A percentile compares a stretch with the other conserved stretches of the same genome.
These are phyloP conservation scores for Lolium rigidum DNA, from an alignment of 176 grass and related monocot genomes.

Conservation along the genomic window DNA sequence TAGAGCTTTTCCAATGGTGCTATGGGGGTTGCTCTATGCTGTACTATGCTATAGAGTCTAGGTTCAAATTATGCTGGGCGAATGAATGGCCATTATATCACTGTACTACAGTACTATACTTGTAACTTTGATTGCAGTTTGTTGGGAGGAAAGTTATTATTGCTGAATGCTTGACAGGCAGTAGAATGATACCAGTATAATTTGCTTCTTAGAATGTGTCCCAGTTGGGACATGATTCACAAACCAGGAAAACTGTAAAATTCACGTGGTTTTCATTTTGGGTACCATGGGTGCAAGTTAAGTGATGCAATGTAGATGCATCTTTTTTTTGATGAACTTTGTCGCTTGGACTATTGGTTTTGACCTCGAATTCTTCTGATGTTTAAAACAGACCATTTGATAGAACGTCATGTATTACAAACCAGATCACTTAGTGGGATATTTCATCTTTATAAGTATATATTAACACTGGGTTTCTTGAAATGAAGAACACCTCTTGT, in stretches of 20 bases:
- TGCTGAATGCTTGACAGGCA: neutral
- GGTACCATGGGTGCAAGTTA: neutral
- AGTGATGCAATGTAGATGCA: neutral
- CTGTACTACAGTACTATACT: neutral
- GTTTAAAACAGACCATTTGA: neutral
- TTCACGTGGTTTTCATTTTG: neutral
- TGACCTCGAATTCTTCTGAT: neutral
- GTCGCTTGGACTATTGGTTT: neutral
- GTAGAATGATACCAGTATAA: neutral
- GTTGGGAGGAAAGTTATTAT: neutral
- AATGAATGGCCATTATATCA: conserved; percentile 7
- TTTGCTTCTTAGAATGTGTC: conserved; percentile 2
- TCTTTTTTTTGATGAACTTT: neutral
- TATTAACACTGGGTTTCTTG: neutral
- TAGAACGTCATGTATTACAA: neutral
- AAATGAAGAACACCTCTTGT: neutral
- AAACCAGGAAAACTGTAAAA: neutral
- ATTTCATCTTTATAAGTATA: no score
- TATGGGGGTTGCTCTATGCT: neutral
- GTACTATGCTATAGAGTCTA: neutral
- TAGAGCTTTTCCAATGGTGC: neutral
- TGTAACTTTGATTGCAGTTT: conserved; percentile 20
- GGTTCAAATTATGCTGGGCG: conserved; percentile 23
- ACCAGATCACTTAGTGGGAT: neutral
- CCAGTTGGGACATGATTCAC: neutral